These are phyloP conservation scores for Elsinoe fawcettii DNA, from an alignment of 2,329 filamentous ascomycete genomes.

Conservation along the genomic window DNA sequence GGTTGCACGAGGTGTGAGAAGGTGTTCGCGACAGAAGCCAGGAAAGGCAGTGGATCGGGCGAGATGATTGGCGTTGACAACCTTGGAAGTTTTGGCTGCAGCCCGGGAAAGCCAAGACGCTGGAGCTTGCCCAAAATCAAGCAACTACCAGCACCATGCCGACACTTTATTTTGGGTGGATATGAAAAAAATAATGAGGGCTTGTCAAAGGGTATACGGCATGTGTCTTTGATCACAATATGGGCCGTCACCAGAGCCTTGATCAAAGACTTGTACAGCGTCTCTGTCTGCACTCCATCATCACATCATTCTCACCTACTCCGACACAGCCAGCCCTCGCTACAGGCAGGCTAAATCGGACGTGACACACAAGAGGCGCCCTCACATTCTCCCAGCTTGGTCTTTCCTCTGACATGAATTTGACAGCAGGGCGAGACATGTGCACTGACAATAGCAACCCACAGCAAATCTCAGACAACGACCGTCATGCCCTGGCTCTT, in stretches of 20 bases:
- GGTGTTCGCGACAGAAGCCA: slow-evolving; percentile 11
- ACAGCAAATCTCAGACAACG: not conserved
- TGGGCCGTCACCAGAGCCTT: not conserved
- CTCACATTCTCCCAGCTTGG: not conserved
- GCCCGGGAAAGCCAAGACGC: not conserved
- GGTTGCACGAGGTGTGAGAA: slow-evolving; percentile 9
- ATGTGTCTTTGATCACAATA: not conserved
- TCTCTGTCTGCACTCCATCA: not conserved
- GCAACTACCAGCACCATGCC: not conserved
- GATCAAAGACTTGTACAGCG: not conserved
- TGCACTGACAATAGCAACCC: not conserved
- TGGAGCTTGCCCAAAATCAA: not conserved
- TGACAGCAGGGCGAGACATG: not conserved
- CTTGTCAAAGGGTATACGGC: not conserved
- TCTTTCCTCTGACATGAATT: not conserved
- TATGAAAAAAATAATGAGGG: not conserved
- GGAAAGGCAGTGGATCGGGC: not conserved
- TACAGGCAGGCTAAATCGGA: not conserved
- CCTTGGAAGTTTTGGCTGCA: not conserved
- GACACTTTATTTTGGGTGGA: not conserved
- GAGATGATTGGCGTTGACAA: not conserved
- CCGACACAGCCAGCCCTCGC: not conserved
- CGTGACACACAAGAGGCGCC: not conserved
- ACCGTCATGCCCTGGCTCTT: not conserved
- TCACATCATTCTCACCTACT: not conserved